Evolutionary conservation across 2,329 filamentous ascomycete genomes (phyloP).

Genomic region (Penicillium sclerotiorum): DNA sequence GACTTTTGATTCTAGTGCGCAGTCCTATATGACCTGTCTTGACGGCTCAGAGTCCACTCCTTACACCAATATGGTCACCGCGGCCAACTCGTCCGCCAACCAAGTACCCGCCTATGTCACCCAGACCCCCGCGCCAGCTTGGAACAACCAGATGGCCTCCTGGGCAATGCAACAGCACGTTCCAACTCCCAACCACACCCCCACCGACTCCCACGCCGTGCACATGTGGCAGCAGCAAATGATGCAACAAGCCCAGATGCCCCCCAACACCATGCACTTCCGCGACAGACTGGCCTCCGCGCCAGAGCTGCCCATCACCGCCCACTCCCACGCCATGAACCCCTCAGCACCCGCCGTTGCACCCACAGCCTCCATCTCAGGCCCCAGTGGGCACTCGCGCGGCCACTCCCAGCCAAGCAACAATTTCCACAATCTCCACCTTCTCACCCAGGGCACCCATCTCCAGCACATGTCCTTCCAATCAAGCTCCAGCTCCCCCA

Average conservation of each 20-base stretch:
- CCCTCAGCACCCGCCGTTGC: conserved; percentile 5
- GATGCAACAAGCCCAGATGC: conserved; percentile 28
- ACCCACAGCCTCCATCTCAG: conserved; percentile 22
- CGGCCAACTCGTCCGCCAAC: conserved; percentile 16
- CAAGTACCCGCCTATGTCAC: conserved; percentile 34
- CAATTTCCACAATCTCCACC: conserved; percentile 22
- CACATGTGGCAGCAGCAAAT: conserved; percentile 32
- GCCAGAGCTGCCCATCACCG: conserved; percentile 32
- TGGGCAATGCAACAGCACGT: conserved; percentile 32
- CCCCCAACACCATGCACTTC: conserved; percentile 26
- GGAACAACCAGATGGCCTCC: conserved; percentile 18
- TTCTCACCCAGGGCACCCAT: conserved; percentile 25
- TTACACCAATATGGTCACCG: conserved; percentile 26
- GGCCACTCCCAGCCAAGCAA: conserved; percentile 27
- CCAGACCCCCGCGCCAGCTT: conserved; percentile 22
- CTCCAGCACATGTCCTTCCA: conserved; percentile 10
- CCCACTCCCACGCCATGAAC: neutral
- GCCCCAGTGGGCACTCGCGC: conserved; percentile 22
- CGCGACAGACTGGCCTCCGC: conserved; percentile 38
- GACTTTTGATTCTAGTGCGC: conserved; percentile 22
- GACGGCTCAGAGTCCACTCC: conserved; percentile 18
- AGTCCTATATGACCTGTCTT: conserved; percentile 28
- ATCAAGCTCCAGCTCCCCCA: conserved; percentile 22
- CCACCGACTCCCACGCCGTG: conserved; percentile 24
- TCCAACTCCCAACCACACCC: conserved; percentile 23